phyloP scores from a whole-genome alignment of 1,284 basidiomycete genomes.

The Bjerkandera adusta region DNA sequence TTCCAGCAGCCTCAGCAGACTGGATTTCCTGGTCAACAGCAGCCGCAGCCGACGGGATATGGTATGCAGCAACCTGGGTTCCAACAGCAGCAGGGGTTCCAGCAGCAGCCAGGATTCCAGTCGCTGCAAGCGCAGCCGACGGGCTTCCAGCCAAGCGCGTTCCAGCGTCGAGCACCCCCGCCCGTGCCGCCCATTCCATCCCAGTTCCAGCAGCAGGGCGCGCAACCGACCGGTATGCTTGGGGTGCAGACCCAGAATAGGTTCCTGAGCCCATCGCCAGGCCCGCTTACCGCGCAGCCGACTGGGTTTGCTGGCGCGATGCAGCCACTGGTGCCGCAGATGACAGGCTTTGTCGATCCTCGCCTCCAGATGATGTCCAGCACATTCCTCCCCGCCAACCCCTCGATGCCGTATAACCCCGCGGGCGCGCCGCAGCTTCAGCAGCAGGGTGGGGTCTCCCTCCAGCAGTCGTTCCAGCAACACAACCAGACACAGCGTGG shows the following conservation, averaged over 20 bases:
- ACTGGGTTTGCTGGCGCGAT: conserved; percentile 51
- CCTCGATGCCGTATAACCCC: conserved; percentile 57
- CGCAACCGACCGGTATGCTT: conserved; percentile 38
- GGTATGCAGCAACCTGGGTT: conserved; percentile 44
- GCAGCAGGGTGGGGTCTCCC: conserved; percentile 52
- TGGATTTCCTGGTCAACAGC: conserved; percentile 31
- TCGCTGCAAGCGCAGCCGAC: conserved; percentile 33
- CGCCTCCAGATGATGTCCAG: conserved; percentile 82
- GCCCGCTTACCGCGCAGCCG: conserved; percentile 48
- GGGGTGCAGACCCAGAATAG: conserved; percentile 39
- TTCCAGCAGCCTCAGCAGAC: conserved; percentile 41
- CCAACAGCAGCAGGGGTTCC: conserved; percentile 30
- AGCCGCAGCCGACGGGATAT: conserved; percentile 30
- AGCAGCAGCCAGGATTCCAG: conserved; percentile 49
- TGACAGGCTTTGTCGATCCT: conserved; percentile 84
- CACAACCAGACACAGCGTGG: conserved; percentile 76
- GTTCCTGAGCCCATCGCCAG: conserved; percentile 52
- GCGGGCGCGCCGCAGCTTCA: conserved; percentile 68
- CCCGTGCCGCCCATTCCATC: conserved; percentile 60
- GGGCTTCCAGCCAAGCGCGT: conserved; percentile 37
- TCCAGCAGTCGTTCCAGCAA: conserved; percentile 80
- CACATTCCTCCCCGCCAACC: conserved; percentile 82
- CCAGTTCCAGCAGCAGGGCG: conserved; percentile 55
- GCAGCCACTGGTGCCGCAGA: conserved; percentile 66
- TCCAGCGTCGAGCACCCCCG: conserved; percentile 52